Evolutionary conservation across 2,329 filamentous ascomycete species (phyloP).

Genomic region (Fulvia fulva): DNA sequence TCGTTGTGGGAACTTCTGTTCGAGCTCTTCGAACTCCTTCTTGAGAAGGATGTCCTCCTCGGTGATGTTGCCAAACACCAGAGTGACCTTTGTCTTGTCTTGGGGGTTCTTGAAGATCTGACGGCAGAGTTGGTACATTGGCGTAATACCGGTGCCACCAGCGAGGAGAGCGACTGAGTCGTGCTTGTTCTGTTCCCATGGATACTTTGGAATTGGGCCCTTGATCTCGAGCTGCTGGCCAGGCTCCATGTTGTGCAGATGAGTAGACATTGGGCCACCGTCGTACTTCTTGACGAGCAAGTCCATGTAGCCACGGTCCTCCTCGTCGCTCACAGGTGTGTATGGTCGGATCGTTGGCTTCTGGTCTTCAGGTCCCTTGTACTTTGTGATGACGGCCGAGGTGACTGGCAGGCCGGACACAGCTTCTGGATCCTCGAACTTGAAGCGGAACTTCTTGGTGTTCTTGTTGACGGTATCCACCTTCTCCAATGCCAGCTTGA

Average conservation of each 20-base stretch:
- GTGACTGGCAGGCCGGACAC: constrained; percentile 78
- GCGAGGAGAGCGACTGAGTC: constrained; percentile 79
- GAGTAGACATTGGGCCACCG: constrained; percentile 83
- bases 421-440: constrained; percentile 76
- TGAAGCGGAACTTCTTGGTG: constrained; percentile 88
- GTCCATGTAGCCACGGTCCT: constrained; percentile 73
- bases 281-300: constrained; percentile 91
- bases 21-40: constrained; percentile 76
- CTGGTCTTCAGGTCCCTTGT: constrained; percentile 73
- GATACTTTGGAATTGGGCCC: constrained; percentile 91
- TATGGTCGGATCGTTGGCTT: constrained; percentile 91
- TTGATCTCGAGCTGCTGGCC: constrained; percentile 87
- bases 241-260: constrained; percentile 77
- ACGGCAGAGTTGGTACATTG: constrained; percentile 92
- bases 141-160: constrained; percentile 95
- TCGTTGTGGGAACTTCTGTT: constrained; percentile 91
- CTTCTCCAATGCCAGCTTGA: constrained; percentile 73
- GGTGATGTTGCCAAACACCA: constrained; percentile 84
- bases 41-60: constrained; percentile 92
- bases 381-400: constrained; percentile 88
- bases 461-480: constrained; percentile 85
- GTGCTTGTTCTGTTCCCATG: constrained; percentile 89
- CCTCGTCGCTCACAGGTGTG: constrained; percentile 86
- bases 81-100: constrained; percentile 95
- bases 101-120: constrained; percentile 93